phyloP scores from a whole-genome alignment of 345 rosid genomes.

The Eutrema japonicum region DNA sequence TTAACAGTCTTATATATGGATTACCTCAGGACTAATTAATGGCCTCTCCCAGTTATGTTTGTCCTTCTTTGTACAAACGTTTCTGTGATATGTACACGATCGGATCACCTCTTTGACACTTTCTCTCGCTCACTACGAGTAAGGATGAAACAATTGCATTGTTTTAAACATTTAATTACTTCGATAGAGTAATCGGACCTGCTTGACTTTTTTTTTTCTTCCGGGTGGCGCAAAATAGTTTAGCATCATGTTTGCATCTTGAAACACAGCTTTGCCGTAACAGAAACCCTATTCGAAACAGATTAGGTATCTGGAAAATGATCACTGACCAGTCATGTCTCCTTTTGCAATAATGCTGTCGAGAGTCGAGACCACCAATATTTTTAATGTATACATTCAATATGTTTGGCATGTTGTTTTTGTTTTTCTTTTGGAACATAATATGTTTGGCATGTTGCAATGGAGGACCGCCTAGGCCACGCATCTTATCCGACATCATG shows the following conservation, averaged over 20 bases:
- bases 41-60: too few species aligned
- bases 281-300: conserved; percentile 6
- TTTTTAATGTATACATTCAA: not conserved
- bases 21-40: too few species aligned
- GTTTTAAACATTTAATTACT: not conserved
- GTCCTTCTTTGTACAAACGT: too few species aligned
- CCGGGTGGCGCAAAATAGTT: not conserved
- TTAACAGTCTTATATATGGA: too few species aligned
- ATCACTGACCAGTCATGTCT: conserved; percentile 13
- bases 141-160: not conserved
- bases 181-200: not conserved
- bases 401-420: too few species aligned
- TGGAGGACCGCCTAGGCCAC: conserved; percentile 24
- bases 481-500: conserved; percentile 34
- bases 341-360: conserved; percentile 9
- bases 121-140: not conserved
- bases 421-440: too few species aligned
- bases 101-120: too few species aligned
- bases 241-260: conserved; percentile 4
- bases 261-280: not conserved
- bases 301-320: not conserved
- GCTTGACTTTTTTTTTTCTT: not conserved
- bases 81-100: too few species aligned
- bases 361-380: conserved; percentile 32
- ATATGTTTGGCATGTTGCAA: conserved; percentile 27